Base-by-base conservation (phyloP, 139 green algal species). In the Picochlorum sp. region DNA sequence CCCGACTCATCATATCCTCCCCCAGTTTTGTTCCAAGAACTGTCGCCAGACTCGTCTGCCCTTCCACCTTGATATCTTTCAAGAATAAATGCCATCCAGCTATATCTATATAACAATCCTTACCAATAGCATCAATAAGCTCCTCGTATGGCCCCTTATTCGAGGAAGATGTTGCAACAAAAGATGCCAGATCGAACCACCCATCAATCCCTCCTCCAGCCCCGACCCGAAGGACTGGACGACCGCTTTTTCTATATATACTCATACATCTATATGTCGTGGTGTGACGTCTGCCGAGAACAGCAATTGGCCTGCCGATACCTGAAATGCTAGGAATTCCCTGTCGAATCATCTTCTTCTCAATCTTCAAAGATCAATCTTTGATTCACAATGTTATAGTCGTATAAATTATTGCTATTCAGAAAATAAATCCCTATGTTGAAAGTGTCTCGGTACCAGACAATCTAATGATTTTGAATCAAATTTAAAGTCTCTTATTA, bases 21-120 rank as follows among this genome's bases (percentile, higher is more conserved):
- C 70, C 70, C 8, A 77, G 38, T 20, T 73, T 44, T 13, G 26
- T 16, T 14, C 64, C 64, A 45, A 77, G 38, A 14, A 15, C 70
- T 34, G 72, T 55, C 8, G 70, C 70, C 49, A 77, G 23, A 15
- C 45, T 65, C 11, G 63, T 8, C 1, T 51, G 13, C 21, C 65
- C 65, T 45, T 44, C 63, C 30, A 77, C 28, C 57, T 69, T 68
- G 4, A 77, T 57, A 31, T 77, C 70, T 38, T 73, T 68, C 3
- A 65, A 10, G 55, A 49, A 77, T 57, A 77, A 47, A 64, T 77
- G 70, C 70, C 70, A 77, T 63, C 70, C 70, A 18, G 49, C 21
- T 20, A 77, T 34, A 28, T 77, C 70, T 10, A 72, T 47, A 20
- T 77, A 77, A 38, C 54, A 57, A 47, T 60, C 44, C 37, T 58